Percentiles rank a stretch among this genome's conserved stretches.
These are phyloP conservation scores for Myxozyma nipponensis DNA, from an alignment of 805 yeast species.

Conservation along the genomic window DNA sequence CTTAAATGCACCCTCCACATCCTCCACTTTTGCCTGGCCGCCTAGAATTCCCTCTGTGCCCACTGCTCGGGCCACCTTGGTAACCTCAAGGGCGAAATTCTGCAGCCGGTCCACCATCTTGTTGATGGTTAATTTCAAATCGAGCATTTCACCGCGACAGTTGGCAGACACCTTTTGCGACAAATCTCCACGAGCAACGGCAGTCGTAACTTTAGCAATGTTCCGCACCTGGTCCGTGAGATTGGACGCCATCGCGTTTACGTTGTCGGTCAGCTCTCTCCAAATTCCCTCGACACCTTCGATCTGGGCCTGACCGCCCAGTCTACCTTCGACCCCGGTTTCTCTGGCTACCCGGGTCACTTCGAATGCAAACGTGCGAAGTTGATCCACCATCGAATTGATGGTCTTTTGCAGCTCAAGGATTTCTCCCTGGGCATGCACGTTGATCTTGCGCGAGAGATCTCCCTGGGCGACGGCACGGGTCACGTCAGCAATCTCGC, in stretches of 20 bases:
- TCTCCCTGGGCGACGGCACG: constrained; percentile 87
- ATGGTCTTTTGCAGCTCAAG: constrained; percentile 80
- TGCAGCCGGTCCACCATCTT: constrained; percentile 84
- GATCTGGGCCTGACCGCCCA: constrained; percentile 84
- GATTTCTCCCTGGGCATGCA: constrained; percentile 89
- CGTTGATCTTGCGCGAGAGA: constrained; percentile 74
- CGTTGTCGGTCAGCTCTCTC: constrained; percentile 82
- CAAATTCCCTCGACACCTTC: constrained; percentile 81
- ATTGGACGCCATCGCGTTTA: constrained; percentile 85
- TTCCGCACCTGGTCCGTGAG: constrained; percentile 84
- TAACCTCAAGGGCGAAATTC: constrained; percentile 78
- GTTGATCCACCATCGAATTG: constrained; percentile 84
- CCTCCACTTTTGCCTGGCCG: constrained; percentile 78
- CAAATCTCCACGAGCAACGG: constrained; percentile 79
- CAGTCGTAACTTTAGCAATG: constrained; percentile 82
- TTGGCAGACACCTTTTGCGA: constrained; percentile 82
- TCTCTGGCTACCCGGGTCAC: constrained; percentile 84
- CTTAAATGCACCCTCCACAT: constrained; percentile 85
- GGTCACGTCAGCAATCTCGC: constrained; percentile 87
- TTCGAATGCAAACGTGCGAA: constrained; percentile 77
- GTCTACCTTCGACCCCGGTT: constrained; percentile 83
- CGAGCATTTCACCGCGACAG: constrained; percentile 75
- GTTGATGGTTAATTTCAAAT: constrained; percentile 77
- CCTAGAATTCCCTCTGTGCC: constrained; percentile 88
- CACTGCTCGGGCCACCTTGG: constrained; percentile 80